Percentiles rank a stretch among this genome's conserved stretches.
Evolutionary conservation across 495 filamentous ascomycete species (phyloP).

Genomic region (Podospora conica): DNA sequence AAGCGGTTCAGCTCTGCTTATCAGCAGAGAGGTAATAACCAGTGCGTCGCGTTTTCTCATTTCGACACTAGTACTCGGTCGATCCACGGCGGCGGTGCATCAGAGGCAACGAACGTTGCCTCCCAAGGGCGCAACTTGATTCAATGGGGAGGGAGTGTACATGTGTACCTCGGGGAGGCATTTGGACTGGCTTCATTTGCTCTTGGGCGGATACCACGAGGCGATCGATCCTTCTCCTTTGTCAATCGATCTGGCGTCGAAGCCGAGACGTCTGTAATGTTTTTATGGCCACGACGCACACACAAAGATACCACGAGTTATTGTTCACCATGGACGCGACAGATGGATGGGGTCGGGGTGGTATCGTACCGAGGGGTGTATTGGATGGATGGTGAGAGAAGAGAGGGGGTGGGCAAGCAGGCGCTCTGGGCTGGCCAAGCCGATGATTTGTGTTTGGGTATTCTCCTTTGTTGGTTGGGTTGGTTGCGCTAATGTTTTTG

Average conservation of each 20-base stretch:
- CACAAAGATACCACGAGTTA: neutral
- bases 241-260: neutral
- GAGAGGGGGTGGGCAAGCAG: neutral
- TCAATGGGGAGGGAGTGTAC: neutral
- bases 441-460: neutral
- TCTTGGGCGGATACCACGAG: neutral
- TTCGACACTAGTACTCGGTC: neutral
- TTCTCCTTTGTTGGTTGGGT: neutral
- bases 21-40: conserved; percentile 2
- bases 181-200: neutral
- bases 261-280: neutral
- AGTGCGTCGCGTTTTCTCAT: neutral
- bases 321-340: neutral
- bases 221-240: neutral
- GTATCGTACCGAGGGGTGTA: neutral
- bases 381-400: neutral
- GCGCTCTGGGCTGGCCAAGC: neutral
- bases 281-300: neutral
- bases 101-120: neutral
- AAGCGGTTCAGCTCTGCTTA: neutral
- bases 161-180: neutral
- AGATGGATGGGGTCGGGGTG: neutral
- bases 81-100: neutral
- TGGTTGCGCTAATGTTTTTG: neutral
- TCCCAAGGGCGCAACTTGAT: neutral